Conservation (phyloP, 768 basidiomycete species). For the Suillus weaverae region DNA sequence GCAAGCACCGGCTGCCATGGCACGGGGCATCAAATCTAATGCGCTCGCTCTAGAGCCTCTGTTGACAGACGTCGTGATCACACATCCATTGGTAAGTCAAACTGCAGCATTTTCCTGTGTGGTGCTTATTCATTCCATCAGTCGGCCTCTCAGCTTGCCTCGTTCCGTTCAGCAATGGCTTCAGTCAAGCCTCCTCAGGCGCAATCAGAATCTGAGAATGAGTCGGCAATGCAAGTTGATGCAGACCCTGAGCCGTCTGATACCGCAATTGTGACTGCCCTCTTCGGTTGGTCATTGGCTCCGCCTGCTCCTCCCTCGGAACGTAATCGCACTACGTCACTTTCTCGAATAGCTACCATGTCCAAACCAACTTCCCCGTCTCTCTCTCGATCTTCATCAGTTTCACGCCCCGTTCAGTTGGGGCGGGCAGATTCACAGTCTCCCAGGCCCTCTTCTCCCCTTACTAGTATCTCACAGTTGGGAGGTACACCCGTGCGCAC, state of each 20-base stretch:
- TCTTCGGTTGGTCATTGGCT: constrained; percentile 51
- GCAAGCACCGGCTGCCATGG: constrained; percentile 61
- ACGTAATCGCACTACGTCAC: constrained; percentile 15
- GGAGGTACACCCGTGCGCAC: constrained; percentile 16
- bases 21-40: constrained; percentile 55
- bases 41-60: constrained; percentile 55
- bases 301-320: constrained; percentile 25
- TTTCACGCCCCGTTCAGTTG: constrained; percentile 20
- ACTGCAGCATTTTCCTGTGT: constrained; percentile 5
- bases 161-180: constrained; percentile 48
- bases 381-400: constrained; percentile 34
- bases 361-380: constrained; percentile 30
- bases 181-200: constrained; percentile 14
- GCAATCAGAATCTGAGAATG: constrained; percentile 29
- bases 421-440: constrained; percentile 18
- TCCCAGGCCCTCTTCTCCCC: constrained; percentile 15
- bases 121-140: constrained; percentile 30
- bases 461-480: constrained; percentile 22
- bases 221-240: constrained; percentile 14
- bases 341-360: constrained; percentile 30
- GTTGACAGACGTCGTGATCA: constrained; percentile 55
- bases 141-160: constrained; percentile 58
- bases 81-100: constrained; percentile 69
- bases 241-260: constrained; percentile 33
- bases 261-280: constrained; percentile 39